phyloP scores from a whole-genome alignment of 768 basidiomycete species.

The Lepiota brunneoincarnata region DNA sequence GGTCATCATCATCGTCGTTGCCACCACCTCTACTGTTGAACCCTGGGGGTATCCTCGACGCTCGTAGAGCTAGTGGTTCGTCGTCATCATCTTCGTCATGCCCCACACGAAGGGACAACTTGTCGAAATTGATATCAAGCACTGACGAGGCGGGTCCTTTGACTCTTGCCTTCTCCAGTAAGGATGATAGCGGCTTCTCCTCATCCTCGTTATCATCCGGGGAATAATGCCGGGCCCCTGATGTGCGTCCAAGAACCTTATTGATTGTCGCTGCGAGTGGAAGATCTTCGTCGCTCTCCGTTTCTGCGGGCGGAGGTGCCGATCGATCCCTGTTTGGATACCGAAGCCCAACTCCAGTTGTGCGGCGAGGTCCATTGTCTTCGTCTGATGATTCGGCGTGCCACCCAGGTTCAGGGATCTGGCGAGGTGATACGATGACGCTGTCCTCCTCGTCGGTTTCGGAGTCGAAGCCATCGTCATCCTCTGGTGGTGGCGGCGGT shows the following conservation, averaged over 20 bases:
- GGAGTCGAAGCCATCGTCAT: slow-evolving; percentile 53
- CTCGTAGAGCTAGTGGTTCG: slow-evolving; percentile 67
- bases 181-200: slow-evolving; percentile 64
- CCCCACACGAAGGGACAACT: slow-evolving; percentile 13
- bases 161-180: slow-evolving; percentile 47
- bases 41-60: slow-evolving; percentile 42
- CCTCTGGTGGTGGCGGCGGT: slow-evolving; percentile 35
- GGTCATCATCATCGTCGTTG: slow-evolving; percentile 62
- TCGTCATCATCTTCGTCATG: slow-evolving; percentile 64
- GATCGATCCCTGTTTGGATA: slow-evolving; percentile 31
- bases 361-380: slow-evolving; percentile 47
- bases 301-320: slow-evolving; percentile 26
- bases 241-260: slow-evolving; percentile 48
- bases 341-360: slow-evolving; percentile 56
- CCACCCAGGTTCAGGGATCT: slow-evolving; percentile 29
- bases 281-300: slow-evolving; percentile 77
- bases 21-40: slow-evolving; percentile 5
- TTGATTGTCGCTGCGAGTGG: slow-evolving; percentile 68
- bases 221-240: slow-evolving; percentile 18
- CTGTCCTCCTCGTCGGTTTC: slow-evolving; percentile 35
- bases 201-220: slow-evolving; percentile 64
- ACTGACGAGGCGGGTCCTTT: slow-evolving; percentile 24
- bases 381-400: slow-evolving; percentile 66
- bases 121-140: slow-evolving; percentile 41
- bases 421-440: slow-evolving; percentile 14